These are phyloP conservation scores for Cyberlindnera suaveolens DNA, from an alignment of 805 yeast species.

Conservation along the genomic window DNA sequence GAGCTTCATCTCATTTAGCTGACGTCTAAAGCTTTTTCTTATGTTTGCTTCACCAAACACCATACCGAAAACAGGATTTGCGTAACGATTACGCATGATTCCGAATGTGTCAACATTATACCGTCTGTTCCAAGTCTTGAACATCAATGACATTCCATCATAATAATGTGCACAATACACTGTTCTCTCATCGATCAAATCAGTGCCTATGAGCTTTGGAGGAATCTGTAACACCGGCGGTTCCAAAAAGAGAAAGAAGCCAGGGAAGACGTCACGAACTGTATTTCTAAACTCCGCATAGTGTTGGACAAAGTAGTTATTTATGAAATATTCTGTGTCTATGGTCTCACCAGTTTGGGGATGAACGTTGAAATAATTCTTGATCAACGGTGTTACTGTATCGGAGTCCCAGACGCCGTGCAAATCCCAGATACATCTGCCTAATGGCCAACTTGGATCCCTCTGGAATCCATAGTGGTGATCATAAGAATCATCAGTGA, in stretches of 20 bases:
- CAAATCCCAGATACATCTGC: constrained; percentile 75
- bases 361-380: constrained; percentile 44
- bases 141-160: constrained; percentile 91
- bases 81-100: constrained; percentile 70
- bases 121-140: constrained; percentile 77
- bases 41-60: constrained; percentile 81
- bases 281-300: constrained; percentile 44
- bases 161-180: constrained; percentile 86
- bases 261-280: constrained; percentile 40
- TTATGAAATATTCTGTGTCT: constrained; percentile 52
- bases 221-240: constrained; percentile 79
- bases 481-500: constrained; percentile 48
- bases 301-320: constrained; percentile 57
- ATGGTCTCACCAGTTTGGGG: constrained; percentile 34
- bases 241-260: constrained; percentile 59
- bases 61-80: constrained; percentile 64
- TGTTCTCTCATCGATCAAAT: constrained; percentile 54
- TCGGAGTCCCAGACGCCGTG: constrained; percentile 68
- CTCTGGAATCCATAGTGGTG: constrained; percentile 66
- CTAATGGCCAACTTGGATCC: constrained; percentile 56
- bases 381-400: constrained; percentile 32
- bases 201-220: constrained; percentile 48
- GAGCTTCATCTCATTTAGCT: constrained; percentile 54
- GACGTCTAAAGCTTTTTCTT: constrained; percentile 62
- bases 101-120: constrained; percentile 90